phyloP scores from a whole-genome alignment of 306 rosid genomes.

The Quillaja saponaria region DNA sequence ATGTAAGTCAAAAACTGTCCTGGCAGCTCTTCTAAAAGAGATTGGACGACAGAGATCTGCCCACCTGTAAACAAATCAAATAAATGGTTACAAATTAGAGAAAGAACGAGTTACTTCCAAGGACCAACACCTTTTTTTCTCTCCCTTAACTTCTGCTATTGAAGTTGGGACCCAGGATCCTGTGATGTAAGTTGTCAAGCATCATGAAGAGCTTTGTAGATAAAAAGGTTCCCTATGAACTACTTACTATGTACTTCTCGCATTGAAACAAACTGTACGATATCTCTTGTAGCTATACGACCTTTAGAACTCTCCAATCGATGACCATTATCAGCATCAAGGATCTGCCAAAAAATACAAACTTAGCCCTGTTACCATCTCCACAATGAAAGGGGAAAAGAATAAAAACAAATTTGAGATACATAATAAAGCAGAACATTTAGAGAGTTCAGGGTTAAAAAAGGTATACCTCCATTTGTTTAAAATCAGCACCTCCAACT shows the following conservation, averaged over 20 bases:
- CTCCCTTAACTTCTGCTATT: too few species aligned
- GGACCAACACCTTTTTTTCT: too few species aligned
- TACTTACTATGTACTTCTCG: conserved; percentile 69
- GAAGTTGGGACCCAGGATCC: too few species aligned
- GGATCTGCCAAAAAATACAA: conserved; percentile 44
- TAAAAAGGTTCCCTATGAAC: neutral
- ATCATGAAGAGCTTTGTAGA: neutral
- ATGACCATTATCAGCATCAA: conserved; percentile 76
- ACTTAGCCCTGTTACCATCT: neutral
- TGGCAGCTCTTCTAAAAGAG: conserved; percentile 82
- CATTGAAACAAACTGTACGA: conserved; percentile 87
- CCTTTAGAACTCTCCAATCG: conserved; percentile 64
- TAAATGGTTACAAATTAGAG: neutral
- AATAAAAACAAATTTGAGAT: too few species aligned
- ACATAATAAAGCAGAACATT: too few species aligned
- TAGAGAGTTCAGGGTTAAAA: neutral
- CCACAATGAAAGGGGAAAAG: neutral
- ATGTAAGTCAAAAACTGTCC: conserved; percentile 69
- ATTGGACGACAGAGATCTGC: conserved; percentile 57
- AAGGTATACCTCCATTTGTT: conserved; percentile 69
- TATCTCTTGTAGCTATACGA: conserved; percentile 73
- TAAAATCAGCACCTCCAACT: conserved; percentile 79
- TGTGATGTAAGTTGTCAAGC: too few species aligned
- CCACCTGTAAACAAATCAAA: conserved; percentile 45
- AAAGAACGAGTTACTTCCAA: neutral